Conservation (phyloP, 495 filamentous ascomycete species). For the Talaromyces adpressus region DNA sequence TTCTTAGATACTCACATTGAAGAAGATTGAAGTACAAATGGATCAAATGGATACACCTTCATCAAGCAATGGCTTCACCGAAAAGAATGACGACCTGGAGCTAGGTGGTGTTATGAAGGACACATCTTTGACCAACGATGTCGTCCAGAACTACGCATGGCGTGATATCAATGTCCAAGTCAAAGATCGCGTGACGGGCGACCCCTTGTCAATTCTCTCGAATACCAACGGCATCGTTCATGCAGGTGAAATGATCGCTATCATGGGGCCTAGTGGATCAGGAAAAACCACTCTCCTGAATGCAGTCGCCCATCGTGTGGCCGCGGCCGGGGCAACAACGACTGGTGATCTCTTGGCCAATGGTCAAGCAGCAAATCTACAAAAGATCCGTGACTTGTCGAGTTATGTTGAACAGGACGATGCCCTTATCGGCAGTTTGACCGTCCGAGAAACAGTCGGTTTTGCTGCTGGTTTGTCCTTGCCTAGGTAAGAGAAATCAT, state of each 20-base stretch:
- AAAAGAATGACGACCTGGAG: neutral
- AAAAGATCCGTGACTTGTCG: neutral
- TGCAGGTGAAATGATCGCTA: neutral
- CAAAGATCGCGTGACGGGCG: neutral
- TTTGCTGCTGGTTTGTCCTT: neutral
- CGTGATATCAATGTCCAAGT: neutral
- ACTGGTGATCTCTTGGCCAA: neutral
- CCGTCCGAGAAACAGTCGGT: neutral
- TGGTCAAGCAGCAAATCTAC: neutral
- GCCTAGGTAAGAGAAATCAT: neutral
- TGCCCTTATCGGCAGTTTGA: neutral
- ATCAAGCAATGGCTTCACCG: neutral
- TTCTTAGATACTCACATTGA: neutral
- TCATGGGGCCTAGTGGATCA: neutral
- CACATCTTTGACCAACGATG: neutral
- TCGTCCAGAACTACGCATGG: neutral
- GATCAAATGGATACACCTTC: neutral
- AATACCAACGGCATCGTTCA: conserved; percentile 15
- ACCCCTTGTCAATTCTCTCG: conserved; percentile 40
- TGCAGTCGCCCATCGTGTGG: neutral
- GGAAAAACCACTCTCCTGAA: neutral
- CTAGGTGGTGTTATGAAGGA: neutral
- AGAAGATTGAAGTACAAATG: neutral
- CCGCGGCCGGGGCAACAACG: neutral
- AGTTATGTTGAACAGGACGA: neutral